Percentiles rank a stretch among this genome's conserved stretches.
These are phyloP conservation scores for Plasmodium chabaudi DNA, from an alignment of 169 alveolate species.

Conservation along the genomic window DNA sequence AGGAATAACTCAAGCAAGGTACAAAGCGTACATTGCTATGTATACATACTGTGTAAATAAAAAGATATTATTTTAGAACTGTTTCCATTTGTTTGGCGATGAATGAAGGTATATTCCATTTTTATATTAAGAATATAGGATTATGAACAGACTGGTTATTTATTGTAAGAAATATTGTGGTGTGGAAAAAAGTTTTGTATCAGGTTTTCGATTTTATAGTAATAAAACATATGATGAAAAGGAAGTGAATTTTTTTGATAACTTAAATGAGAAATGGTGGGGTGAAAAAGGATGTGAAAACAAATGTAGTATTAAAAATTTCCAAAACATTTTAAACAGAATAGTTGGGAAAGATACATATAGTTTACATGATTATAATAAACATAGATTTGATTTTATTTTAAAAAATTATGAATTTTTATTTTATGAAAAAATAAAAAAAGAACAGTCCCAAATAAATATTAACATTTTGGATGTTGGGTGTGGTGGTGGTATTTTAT, in stretches of 20 bases:
- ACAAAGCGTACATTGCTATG: too few relatives aligned
- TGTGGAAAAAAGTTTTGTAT: too few relatives aligned
- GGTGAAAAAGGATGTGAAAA: slow-evolving; percentile 9
- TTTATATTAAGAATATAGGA: too few relatives aligned
- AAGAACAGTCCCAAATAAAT: not conserved
- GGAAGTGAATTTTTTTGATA: slow-evolving; percentile 21
- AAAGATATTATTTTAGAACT: too few relatives aligned
- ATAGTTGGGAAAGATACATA: slow-evolving; percentile 29
- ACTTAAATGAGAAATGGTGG: slow-evolving; percentile 42
- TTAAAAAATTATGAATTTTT: slow-evolving; percentile 41
- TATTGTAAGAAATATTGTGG: too few relatives aligned
- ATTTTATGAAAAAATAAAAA: slow-evolving; percentile 26
- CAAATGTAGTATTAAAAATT: not conserved
- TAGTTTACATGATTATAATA: slow-evolving; percentile 62
- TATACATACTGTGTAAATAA: too few relatives aligned
- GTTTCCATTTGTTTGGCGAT: too few relatives aligned
- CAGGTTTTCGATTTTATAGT: not conserved
- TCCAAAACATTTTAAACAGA: slow-evolving; percentile 1
- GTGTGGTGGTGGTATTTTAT: slow-evolving; percentile 58
- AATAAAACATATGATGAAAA: slow-evolving; percentile 34
- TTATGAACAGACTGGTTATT: not conserved
- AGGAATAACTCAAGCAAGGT: too few relatives aligned
- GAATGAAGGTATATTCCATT: too few relatives aligned
- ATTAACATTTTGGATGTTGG: slow-evolving; percentile 55
- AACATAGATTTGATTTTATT: slow-evolving; percentile 31